These are phyloP conservation scores for Hemisphaericaspora xylofermentans DNA, from an alignment of 1,139 yeast species.

Conservation along the genomic window DNA sequence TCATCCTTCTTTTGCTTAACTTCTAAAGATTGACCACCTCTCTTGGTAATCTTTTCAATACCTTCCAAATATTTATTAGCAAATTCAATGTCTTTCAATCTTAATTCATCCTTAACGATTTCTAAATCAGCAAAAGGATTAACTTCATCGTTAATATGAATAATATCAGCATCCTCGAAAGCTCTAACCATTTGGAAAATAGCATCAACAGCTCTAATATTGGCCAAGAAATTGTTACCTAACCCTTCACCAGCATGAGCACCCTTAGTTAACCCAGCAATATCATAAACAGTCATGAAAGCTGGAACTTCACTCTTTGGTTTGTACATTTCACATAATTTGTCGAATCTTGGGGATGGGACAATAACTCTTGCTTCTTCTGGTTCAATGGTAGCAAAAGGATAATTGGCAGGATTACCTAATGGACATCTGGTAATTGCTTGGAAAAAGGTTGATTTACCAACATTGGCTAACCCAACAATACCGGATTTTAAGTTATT, in stretches of 20 bases:
- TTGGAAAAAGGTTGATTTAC: slow-evolving; percentile 90
- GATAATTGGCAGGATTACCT: slow-evolving; percentile 98
- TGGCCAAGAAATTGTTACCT: slow-evolving; percentile 96
- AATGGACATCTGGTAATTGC: slow-evolving; percentile 87
- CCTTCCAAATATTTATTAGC: slow-evolving; percentile 87
- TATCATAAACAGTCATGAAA: slow-evolving; percentile 88
- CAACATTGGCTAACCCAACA: slow-evolving; percentile 95
- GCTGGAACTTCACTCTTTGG: slow-evolving; percentile 92
- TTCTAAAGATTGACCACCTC: slow-evolving; percentile 96
- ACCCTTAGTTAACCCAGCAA: slow-evolving; percentile 97
- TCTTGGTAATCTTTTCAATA: slow-evolving; percentile 79
- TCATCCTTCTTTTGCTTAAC: slow-evolving; percentile 94
- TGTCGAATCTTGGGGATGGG: slow-evolving; percentile 88
- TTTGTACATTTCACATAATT: slow-evolving; percentile 67
- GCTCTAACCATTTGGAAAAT: slow-evolving; percentile 97
- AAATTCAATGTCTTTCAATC: slow-evolving; percentile 95
- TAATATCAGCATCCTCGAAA: slow-evolving; percentile 97
- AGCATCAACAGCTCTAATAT: slow-evolving; percentile 97
- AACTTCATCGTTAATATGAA: slow-evolving; percentile 97
- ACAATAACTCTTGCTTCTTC: slow-evolving; percentile 98
- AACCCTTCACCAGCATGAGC: slow-evolving; percentile 98
- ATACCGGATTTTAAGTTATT: slow-evolving; percentile 95
- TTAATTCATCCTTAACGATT: slow-evolving; percentile 86
- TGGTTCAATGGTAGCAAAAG: slow-evolving; percentile 98
- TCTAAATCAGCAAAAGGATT: slow-evolving; percentile 95